phyloP scores from a whole-genome alignment of 495 filamentous ascomycete genomes.

The Copromyces sp. region DNA sequence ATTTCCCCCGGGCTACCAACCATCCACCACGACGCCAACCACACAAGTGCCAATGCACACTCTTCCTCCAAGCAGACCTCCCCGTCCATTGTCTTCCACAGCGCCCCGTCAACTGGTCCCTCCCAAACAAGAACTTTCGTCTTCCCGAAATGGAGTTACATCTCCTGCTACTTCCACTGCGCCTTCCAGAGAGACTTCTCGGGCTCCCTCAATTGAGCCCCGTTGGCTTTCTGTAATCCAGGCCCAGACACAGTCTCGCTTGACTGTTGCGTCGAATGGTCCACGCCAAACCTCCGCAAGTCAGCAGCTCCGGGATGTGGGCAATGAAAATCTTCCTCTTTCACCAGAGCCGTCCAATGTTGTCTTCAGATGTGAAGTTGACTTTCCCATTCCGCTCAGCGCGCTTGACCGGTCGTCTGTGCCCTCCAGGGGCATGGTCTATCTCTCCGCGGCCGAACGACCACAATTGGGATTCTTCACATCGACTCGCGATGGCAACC shows the following conservation, averaged over 20 bases:
- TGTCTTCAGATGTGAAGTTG: neutral
- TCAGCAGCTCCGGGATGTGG: neutral
- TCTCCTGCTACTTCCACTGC: neutral
- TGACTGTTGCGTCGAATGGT: neutral
- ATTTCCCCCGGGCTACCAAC: neutral
- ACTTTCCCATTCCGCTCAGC: neutral
- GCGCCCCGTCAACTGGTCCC: neutral
- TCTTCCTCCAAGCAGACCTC: neutral
- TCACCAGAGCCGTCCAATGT: neutral
- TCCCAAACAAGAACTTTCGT: neutral
- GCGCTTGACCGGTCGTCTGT: neutral
- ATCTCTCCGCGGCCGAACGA: neutral
- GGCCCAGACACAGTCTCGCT: neutral
- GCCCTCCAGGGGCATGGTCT: neutral
- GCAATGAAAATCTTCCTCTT: neutral
- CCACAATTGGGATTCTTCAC: neutral
- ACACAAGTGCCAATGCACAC: too few relatives aligned
- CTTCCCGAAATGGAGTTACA: neutral
- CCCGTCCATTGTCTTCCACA: neutral
- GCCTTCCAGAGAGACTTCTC: neutral
- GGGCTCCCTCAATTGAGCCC: neutral
- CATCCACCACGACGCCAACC: neutral
- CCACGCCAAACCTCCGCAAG: neutral
- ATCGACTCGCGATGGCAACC: neutral
- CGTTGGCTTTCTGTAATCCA: neutral